A percentile compares a stretch with the other conserved stretches of the same genome.
These are phyloP conservation scores for Cicer pinnatifidum DNA, from an alignment of 306 rosid genomes.

Conservation along the genomic window DNA sequence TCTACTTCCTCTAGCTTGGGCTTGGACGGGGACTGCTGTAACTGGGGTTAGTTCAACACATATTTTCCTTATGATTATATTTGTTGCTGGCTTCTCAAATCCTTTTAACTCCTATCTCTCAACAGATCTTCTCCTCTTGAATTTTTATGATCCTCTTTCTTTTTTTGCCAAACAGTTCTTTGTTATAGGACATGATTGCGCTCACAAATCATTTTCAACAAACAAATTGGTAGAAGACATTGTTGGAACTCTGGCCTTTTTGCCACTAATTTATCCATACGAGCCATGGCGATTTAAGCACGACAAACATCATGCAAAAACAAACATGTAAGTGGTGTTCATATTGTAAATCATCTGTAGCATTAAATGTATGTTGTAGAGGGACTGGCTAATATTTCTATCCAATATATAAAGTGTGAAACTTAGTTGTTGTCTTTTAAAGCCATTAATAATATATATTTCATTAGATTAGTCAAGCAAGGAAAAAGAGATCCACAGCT, in stretches of 20 bases:
- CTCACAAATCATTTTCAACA: slow-evolving; percentile 91
- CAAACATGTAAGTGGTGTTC: slow-evolving; percentile 76
- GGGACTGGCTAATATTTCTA: slow-evolving; percentile 16
- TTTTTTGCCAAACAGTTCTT: slow-evolving; percentile 64
- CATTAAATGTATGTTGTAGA: slow-evolving; percentile 15
- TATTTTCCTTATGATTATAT: slow-evolving; percentile 35
- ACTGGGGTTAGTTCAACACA: slow-evolving; percentile 84
- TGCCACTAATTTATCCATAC: slow-evolving; percentile 92
- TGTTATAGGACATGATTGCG: slow-evolving; percentile 98
- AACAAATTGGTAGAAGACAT: slow-evolving; percentile 95
- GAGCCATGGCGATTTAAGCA: slow-evolving; percentile 99
- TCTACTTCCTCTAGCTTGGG: slow-evolving; percentile 99
- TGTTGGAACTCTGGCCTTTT: slow-evolving; percentile 91
- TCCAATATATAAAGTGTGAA: slow-evolving; percentile 25
- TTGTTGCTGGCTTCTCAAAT: neutral
- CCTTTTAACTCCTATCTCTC: slow-evolving; percentile 5
- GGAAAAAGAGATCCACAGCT: neutral
- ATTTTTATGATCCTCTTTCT: slow-evolving; percentile 46
- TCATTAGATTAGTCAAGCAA: slow-evolving; percentile 8
- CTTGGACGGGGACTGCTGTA: slow-evolving; percentile 95
- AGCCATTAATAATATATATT: slow-evolving; percentile 19
- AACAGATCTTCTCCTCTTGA: slow-evolving; percentile 4
- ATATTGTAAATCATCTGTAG: slow-evolving; percentile 30
- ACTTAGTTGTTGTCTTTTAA: slow-evolving; percentile 22
- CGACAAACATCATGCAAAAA: slow-evolving; percentile 95